Conservation (phyloP, 2,329 filamentous ascomycete species). For the Fusarium protoensiforme region DNA sequence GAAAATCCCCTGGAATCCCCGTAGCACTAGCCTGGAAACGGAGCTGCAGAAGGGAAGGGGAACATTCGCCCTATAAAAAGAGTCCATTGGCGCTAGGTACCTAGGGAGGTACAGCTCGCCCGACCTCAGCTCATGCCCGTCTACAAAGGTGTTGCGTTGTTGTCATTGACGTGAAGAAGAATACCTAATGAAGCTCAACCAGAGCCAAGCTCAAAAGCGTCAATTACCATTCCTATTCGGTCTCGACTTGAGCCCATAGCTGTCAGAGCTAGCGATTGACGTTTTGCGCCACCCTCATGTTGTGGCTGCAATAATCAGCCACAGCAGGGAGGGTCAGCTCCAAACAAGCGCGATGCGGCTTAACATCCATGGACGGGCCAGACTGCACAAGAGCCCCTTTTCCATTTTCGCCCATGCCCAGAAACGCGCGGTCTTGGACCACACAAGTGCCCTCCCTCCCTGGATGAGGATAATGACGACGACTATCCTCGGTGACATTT, state of each 20-base stretch:
- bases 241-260: not conserved
- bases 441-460: constrained; percentile 1
- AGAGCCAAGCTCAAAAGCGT: not conserved
- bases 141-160: constrained; percentile 8
- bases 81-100: constrained; percentile 19
- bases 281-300: not conserved
- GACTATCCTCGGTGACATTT: not conserved
- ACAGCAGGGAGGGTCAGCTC: constrained; percentile 30
- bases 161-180: not conserved
- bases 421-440: constrained; percentile 25
- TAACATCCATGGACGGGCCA: constrained; percentile 10
- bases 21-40: constrained; percentile 23
- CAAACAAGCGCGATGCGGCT: constrained; percentile 23
- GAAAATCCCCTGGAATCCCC: constrained; percentile 36
- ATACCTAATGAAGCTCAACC: not conserved
- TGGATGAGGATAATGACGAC: not conserved
- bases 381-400: constrained; percentile 24
- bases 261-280: not conserved
- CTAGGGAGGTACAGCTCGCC: constrained; percentile 1
- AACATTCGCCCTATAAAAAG: constrained; percentile 24
- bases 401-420: constrained; percentile 33
- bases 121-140: constrained; percentile 27
- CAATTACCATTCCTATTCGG: not conserved
- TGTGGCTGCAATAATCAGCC: constrained; percentile 14
- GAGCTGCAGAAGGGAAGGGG: constrained; percentile 26